Evolutionary conservation across 2,329 filamentous ascomycete genomes (phyloP).

Genomic region (Biscogniauxia sp.): DNA sequence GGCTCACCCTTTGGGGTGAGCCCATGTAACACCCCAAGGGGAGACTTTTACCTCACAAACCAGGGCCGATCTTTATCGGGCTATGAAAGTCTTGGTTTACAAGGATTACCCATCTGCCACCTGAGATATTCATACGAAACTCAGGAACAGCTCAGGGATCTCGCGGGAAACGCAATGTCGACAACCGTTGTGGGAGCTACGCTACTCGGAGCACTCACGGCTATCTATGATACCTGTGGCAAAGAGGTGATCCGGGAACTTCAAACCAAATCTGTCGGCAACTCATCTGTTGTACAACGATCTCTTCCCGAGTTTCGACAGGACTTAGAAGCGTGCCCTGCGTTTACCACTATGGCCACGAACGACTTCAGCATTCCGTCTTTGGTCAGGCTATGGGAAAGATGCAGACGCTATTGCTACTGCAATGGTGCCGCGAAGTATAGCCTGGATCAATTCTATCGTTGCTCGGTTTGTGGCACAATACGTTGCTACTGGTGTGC

Average conservation of each 20-base stretch:
- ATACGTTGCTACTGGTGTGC: constrained; percentile 38
- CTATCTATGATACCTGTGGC: constrained; percentile 14
- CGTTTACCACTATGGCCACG: constrained; percentile 4
- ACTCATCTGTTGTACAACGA: background rate
- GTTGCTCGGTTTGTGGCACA: constrained; percentile 35
- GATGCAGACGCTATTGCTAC: constrained; percentile 34
- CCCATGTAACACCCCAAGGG: constrained; percentile 66
- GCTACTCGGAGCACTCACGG: constrained; percentile 57
- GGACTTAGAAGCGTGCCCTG: background rate
- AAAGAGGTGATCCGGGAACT: background rate
- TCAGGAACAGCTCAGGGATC: constrained; percentile 60
- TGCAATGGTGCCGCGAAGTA: constrained; percentile 34
- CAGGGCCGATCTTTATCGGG: constrained; percentile 61
- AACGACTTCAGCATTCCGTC: constrained; percentile 2
- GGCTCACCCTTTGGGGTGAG: constrained; percentile 52
- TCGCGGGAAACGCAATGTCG: constrained; percentile 80
- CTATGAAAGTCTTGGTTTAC: constrained; percentile 61
- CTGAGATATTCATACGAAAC: constrained; percentile 64
- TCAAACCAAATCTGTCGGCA: background rate
- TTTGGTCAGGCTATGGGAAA: constrained; percentile 12
- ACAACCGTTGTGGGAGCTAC: constrained; percentile 67
- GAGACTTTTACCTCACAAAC: constrained; percentile 59
- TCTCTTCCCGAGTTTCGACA: background rate
- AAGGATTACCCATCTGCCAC: constrained; percentile 64
- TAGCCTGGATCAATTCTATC: constrained; percentile 23